These are phyloP conservation scores for Taphrina pruni DNA, from an alignment of 1,139 yeast species.

Conservation along the genomic window DNA sequence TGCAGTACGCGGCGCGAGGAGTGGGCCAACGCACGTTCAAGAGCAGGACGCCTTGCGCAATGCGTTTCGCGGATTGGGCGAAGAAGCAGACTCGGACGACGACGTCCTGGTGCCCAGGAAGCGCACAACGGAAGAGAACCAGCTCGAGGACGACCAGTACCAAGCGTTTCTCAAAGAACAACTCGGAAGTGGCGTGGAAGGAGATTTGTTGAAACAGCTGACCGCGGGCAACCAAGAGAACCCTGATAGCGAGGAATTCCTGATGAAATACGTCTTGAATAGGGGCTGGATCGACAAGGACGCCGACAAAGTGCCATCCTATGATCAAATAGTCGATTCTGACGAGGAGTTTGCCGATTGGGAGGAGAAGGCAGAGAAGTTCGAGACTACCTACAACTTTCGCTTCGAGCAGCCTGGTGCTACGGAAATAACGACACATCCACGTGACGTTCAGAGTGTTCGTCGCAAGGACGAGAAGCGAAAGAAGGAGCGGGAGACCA, in stretches of 20 bases:
- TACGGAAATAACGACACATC: conserved; percentile 92
- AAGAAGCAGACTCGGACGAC: conserved; percentile 57
- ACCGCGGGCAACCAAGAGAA: conserved; percentile 46
- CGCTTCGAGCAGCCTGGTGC: conserved; percentile 84
- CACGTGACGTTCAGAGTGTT: conserved; percentile 82
- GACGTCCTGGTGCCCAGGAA: conserved; percentile 60
- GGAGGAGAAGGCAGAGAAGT: conserved; percentile 87
- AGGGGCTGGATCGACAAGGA: conserved; percentile 45
- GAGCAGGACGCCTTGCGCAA: conserved; percentile 48
- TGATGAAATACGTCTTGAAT: conserved; percentile 42
- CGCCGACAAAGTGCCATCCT: conserved; percentile 51
- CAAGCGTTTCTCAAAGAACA: conserved; percentile 42
- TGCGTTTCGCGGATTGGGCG: conserved; percentile 66
- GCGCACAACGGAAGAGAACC: conserved; percentile 59
- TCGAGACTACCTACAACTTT: conserved; percentile 91
- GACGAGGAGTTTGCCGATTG: conserved; percentile 81
- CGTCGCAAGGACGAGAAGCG: conserved; percentile 80
- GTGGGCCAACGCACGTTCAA: conserved; percentile 42
- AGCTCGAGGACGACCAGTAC: conserved; percentile 47
- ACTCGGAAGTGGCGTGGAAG: conserved; percentile 59
- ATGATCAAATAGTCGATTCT: conserved; percentile 54
- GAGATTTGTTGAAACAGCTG: conserved; percentile 74
- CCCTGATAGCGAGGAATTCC: conserved; percentile 41
- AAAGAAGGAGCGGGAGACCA: conserved; percentile 79
- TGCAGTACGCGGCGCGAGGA: conserved; percentile 28